Evolutionary conservation across 352 stramenopile genomes (phyloP).

Genomic region (Pythium periplocum): DNA sequence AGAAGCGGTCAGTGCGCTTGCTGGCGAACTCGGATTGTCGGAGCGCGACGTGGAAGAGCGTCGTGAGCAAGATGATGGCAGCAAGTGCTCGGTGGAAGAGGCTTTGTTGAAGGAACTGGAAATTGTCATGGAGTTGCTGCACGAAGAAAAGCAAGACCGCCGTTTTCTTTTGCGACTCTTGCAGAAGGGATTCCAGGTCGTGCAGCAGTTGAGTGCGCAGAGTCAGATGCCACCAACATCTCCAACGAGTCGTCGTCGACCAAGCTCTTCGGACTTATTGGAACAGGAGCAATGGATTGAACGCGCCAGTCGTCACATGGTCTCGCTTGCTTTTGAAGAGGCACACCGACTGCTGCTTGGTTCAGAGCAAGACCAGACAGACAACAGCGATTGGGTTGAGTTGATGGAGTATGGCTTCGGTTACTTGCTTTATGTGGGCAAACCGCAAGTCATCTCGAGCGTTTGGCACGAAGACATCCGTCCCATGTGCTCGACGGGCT

Average conservation of each 20-base stretch:
- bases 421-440: constrained; percentile 41
- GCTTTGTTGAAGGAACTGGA: constrained; percentile 58
- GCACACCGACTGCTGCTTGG: not conserved
- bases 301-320: constrained; percentile 9
- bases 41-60: constrained; percentile 54
- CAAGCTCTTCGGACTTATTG: not conserved
- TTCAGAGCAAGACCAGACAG: not conserved
- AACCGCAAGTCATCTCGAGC: constrained; percentile 3
- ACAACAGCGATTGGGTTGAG: constrained; percentile 3
- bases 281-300: constrained; percentile 5
- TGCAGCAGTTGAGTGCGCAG: constrained; percentile 4
- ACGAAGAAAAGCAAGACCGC: constrained; percentile 49
- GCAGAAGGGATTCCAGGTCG: constrained; percentile 51
- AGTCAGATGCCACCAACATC: too few relatives aligned
- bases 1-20: constrained; percentile 47
- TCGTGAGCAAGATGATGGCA: constrained; percentile 20
- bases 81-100: constrained; percentile 29
- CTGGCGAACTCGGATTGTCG: constrained; percentile 52
- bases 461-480: constrained; percentile 40
- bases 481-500: constrained; percentile 9
- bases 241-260: too few relatives aligned
- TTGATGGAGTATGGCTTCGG: constrained; percentile 38
- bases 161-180: constrained; percentile 50
- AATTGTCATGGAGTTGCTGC: constrained; percentile 58
- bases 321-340: constrained; percentile 6